Base-by-base conservation (phyloP, 2,329 filamentous ascomycete genomes). In the Penicillium sclerotiorum region DNA sequence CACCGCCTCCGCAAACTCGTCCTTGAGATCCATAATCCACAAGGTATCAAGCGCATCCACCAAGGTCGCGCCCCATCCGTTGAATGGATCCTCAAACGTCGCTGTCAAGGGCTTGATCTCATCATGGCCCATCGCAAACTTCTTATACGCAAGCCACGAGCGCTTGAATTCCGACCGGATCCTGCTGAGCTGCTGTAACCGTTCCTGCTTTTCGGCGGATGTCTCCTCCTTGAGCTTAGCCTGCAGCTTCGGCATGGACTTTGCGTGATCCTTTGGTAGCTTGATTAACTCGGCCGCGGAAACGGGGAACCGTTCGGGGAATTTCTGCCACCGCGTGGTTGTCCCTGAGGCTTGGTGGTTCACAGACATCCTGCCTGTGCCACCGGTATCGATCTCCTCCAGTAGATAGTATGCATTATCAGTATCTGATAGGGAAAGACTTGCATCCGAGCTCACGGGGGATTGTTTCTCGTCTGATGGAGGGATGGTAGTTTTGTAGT, bases 61-160 rank as follows among this genome's bases (percentile, higher is more conserved):
- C 53, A 96, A 68, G 0, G 91, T 95, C 13, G 91, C 91, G 15
- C 89, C 89, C 91, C 91, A 96, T 42, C 88, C 90, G 65, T 90
- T 93, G 70, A 97, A 97, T 0, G 90, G 89, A 65, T 96, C 88
- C 15, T 83, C 82, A 56, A 77, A 83, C 12, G 73, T 75, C 44
- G 85, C 85, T 23, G 83, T 81, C 8, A 93, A 77, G 2, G 94
- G 94, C 37, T 75, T 80, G 13, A 97, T 73, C 73, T 97, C 94
- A 65, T 97, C 94, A 60, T 95, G 89, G 54, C 86, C 82, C 84
- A 89, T 94, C 9, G 92, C 93, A 61, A 85, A 79, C 53, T 84
- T 78, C 64, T 82, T 88, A 73, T 97, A 97, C 28, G 89, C 90
- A 4, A 77, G 73, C 93, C 94, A 97, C 0, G 90, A 85, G 60